phyloP scores from a whole-genome alignment of 805 yeast genomes.

The Komagataella populi region DNA sequence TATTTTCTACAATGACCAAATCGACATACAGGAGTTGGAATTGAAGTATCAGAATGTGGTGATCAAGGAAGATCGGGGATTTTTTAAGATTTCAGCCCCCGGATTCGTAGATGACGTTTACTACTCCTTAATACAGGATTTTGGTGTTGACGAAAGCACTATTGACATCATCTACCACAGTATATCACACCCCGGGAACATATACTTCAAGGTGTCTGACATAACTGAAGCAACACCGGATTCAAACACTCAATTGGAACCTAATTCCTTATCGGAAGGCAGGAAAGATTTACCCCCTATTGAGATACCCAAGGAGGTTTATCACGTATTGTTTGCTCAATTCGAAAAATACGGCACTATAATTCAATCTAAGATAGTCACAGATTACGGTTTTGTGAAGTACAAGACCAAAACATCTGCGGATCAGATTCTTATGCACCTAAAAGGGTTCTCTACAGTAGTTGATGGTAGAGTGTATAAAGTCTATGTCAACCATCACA shows the following conservation, averaged over 20 bases:
- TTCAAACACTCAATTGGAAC: neutral
- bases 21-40: neutral
- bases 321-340: constrained; percentile 9
- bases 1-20: neutral
- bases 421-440: constrained; percentile 37
- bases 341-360: constrained; percentile 28
- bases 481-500: constrained; percentile 47
- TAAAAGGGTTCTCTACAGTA: constrained; percentile 11
- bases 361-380: constrained; percentile 30
- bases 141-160: neutral
- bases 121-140: neutral
- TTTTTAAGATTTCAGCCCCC: constrained; percentile 2
- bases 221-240: neutral
- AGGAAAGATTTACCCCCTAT: constrained; percentile 16
- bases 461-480: constrained; percentile 6
- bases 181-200: constrained; percentile 41
- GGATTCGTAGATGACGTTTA: neutral
- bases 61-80: constrained; percentile 8
- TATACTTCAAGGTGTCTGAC: constrained; percentile 23
- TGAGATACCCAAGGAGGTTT: constrained; percentile 23
- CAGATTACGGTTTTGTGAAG: constrained; percentile 56
- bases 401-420: constrained; percentile 46
- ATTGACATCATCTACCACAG: constrained; percentile 12
- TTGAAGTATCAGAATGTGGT: neutral
- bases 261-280: neutral